Evolutionary conservation across 139 green algal species (phyloP), one percentile per base, ranked within the genome.

Genomic region (Chlamydomonas schloesseri): DNA sequence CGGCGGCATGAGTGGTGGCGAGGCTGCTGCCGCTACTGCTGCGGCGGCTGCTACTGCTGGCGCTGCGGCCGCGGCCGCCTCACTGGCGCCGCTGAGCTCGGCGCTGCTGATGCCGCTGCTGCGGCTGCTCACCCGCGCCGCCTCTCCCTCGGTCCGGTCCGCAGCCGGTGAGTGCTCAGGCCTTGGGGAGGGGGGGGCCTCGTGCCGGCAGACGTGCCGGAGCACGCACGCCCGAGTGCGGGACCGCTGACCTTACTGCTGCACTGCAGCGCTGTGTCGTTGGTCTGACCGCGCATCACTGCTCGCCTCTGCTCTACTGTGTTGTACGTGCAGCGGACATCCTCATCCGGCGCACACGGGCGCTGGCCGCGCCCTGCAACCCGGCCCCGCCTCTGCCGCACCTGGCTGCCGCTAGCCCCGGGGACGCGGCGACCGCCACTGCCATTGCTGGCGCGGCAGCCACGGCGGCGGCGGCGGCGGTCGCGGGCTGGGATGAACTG

Each of bases 51-150:
- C 31, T 57, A 29, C 53, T 69, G 70, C 70, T 69, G 42, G 42
- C 42, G 42, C 42, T 5, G 42, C 42, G 42, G 42, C 71, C 13
- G 73, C 73, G 10, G 55, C 77, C 4, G 77, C 62, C 36, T 11
- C 37, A 18, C 37, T 65, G 23, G 42, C 46, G 20, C 64, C 78
- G 64, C 64, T 84, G 47, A 74, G 64, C 64, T 68, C 78, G 0
- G 78, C 78, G 15, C 70, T 86, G 85, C 23, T 86, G 71, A 31
- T 65, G 60, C 85, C 85, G 42, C 77, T 89, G 76, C 85, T 89
- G 69, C 77, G 71, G 70, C 71, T 89, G 60, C 29, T 65, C 21
- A 71, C 24, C 18, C 24, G 57, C 21, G 64, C 26, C 36, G 23
- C 26, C 26, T 62, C 47, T 21, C 69, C 78, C 36, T 71, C 21